phyloP scores from a whole-genome alignment of 1,284 basidiomycete genomes.

The Fomitopsis betulina region DNA sequence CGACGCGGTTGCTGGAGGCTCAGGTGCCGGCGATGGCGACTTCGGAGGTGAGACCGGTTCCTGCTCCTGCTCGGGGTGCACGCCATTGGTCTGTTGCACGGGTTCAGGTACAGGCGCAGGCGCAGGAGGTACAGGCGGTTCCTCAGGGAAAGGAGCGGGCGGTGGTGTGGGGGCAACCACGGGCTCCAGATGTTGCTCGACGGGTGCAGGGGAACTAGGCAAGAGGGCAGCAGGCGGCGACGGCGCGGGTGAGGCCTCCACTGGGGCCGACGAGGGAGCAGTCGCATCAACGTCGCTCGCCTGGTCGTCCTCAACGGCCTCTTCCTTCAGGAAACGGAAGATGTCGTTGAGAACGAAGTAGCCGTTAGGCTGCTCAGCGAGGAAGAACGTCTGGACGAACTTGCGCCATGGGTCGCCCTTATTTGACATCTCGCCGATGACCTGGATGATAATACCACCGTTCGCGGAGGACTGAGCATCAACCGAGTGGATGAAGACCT shows the following conservation, averaged over 20 bases:
- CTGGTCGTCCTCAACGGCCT: slow-evolving; percentile 78
- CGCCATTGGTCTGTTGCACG: slow-evolving; percentile 20
- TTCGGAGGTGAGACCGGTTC: slow-evolving; percentile 31
- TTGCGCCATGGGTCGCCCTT: slow-evolving; percentile 90
- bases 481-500: slow-evolving; percentile 95
- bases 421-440: slow-evolving; percentile 98
- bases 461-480: slow-evolving; percentile 92
- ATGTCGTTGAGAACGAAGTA: slow-evolving; percentile 99
- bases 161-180: slow-evolving; percentile 21
- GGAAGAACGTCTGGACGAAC: slow-evolving; percentile 99
- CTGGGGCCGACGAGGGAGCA: slow-evolving; percentile 16
- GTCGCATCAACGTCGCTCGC: slow-evolving; percentile 38
- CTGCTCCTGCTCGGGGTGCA: slow-evolving; percentile 27
- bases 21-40: slow-evolving; percentile 32
- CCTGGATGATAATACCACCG: slow-evolving; percentile 97
- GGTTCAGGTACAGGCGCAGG: slow-evolving; percentile 28
- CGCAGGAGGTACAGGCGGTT: slow-evolving; percentile 26
- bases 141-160: slow-evolving; percentile 30
- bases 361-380: slow-evolving; percentile 97
- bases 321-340: slow-evolving; percentile 98
- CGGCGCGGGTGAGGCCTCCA: slow-evolving; percentile 16
- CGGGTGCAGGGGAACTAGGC: slow-evolving; percentile 21
- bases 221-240: slow-evolving; percentile 25
- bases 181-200: slow-evolving; percentile 31
- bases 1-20: slow-evolving; percentile 25